Base-by-base conservation (phyloP, 371 early-diverging fungal species). In the Syncephalastrum monosporum region DNA sequence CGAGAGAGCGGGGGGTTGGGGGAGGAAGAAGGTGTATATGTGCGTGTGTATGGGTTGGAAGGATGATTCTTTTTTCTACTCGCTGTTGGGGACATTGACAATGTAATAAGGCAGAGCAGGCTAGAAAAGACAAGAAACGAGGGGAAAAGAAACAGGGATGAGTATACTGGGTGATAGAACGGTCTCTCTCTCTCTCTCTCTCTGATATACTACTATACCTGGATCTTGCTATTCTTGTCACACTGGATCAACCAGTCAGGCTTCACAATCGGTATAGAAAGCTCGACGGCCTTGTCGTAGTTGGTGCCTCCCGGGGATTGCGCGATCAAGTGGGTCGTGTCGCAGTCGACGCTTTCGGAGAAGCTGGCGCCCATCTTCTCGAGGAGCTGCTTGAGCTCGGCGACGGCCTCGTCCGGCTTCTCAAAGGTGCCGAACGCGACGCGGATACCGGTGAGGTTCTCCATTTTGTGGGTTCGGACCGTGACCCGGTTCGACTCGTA, bases 211-310 rank as follows among this genome's bases (percentile, higher is more conserved):
- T 67, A 75, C 24, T 87, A 21, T 63, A 73, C 93, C 81, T 95
- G 95, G 14, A 96, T 84, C 69, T 93, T 93, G 56, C 87, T 88
- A 57, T 91, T 87, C 59, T 85, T 82, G 63, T 94, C 93, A 67
- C 95, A 95, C 16, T 92, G 93, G 47, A 90, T 83, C 51, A 97
- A 71, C 92, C 96, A 97, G 67, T 94, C 94, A 13, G 95, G 94
- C 53, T 87, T 92, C 24, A 96, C 96, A 57, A 94, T 82, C 12
- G 98, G 96, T 70, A 96, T 93, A 65, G 92, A 94, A 71, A 83
- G 83, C 55, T 86, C 88, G 59, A 90, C 63, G 0, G 98, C 96
- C n/a, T 81, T 78, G 50, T 94, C 94, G 68, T 91, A 95, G 53
- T 90, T 91, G 24, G 86, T 68, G 19, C 95, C 95, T 16, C 88